Conservation (phyloP, 306 rosid species). For the Vachellia collinsii region DNA sequence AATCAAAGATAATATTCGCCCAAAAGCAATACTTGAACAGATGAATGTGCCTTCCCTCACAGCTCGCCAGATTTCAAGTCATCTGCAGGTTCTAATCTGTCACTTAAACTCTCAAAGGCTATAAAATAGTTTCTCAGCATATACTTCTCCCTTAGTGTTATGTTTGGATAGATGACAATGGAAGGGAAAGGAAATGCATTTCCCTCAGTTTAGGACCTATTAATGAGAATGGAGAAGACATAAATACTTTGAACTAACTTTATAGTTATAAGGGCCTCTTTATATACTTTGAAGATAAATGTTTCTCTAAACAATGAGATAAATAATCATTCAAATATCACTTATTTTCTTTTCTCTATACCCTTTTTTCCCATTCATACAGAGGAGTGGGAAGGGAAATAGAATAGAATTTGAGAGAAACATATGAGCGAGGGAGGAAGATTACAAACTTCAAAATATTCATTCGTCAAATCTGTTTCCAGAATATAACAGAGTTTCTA, state of each 20-base stretch:
- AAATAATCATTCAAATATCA: not conserved
- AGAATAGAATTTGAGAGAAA: no score
- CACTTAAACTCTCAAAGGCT: not conserved
- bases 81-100: conserved; percentile 57
- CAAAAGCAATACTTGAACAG: conserved; percentile 40
- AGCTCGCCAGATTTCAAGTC: conserved; percentile 58
- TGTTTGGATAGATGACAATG: not conserved
- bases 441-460: no score
- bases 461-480: no score
- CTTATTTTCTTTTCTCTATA: not conserved
- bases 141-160: not conserved
- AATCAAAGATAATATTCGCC: conserved; percentile 47
- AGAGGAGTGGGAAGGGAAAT: no score
- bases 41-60: conserved; percentile 53
- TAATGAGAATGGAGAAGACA: not conserved
- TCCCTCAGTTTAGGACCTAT: not conserved
- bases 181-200: not conserved
- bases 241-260: not conserved
- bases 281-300: not conserved
- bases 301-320: not conserved
- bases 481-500: no score
- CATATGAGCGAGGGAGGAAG: no score
- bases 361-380: not conserved
- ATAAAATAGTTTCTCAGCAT: not conserved
- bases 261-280: not conserved